Evolutionary conservation across 805 yeast genomes (phyloP).

Genomic region (Metschnikowia koreensis): DNA sequence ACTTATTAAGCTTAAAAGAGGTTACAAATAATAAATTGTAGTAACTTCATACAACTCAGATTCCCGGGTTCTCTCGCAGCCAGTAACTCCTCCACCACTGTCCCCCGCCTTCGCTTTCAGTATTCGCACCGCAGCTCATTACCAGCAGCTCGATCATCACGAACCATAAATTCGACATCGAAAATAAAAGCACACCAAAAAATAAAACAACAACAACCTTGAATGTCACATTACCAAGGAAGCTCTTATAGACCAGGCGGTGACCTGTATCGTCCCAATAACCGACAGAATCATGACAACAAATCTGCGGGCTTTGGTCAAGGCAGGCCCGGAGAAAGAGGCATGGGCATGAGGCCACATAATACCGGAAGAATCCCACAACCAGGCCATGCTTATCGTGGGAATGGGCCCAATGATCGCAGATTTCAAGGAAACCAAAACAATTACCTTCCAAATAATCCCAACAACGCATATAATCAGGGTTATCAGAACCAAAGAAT

Average conservation of each 20-base stretch:
- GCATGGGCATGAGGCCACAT: conserved; percentile 2
- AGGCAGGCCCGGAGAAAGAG: conserved; percentile 4
- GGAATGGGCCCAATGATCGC: conserved; percentile 3
- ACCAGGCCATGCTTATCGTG: conserved; percentile 3
- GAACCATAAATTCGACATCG: not conserved
- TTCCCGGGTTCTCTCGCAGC: not conserved
- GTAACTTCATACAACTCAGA: not conserved
- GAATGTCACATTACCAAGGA: conserved; percentile 17
- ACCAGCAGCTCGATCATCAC: not conserved
- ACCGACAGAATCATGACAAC: not conserved
- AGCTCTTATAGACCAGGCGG: conserved; percentile 15
- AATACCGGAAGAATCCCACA: conserved; percentile 1
- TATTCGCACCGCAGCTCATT: not conserved
- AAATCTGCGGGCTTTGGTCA: conserved; percentile 1
- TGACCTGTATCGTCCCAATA: conserved; percentile 20
- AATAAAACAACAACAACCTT: not conserved
- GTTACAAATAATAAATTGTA: too few species aligned
- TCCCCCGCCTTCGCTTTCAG: not conserved
- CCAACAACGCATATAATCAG: not conserved
- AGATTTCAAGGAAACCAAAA: conserved; percentile 3
- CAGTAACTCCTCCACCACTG: not conserved
- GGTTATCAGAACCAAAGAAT: conserved; percentile 3
- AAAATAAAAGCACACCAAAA: not conserved
- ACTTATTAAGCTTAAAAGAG: too few species aligned
- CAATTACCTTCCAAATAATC: not conserved